These are phyloP conservation scores for Populus pruinosa DNA, from an alignment of 345 rosid species.

Conservation along the genomic window DNA sequence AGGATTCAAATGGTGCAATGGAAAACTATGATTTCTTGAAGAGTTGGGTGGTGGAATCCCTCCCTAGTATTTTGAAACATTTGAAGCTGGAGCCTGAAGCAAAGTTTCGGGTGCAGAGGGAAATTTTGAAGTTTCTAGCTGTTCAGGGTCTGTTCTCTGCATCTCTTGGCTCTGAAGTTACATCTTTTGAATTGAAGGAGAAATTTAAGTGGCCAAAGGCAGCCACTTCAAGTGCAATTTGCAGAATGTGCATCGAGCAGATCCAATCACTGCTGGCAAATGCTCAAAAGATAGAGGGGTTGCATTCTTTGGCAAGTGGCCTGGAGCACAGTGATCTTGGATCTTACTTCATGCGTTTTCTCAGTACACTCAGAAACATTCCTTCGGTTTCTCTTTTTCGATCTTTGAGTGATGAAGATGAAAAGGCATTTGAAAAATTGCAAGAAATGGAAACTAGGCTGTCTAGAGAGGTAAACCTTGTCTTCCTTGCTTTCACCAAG, in stretches of 20 bases:
- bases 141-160: slow-evolving; percentile 93
- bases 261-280: slow-evolving; percentile 72
- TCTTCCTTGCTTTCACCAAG: not conserved
- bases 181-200: slow-evolving; percentile 94
- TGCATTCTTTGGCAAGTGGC: slow-evolving; percentile 36
- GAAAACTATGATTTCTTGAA: slow-evolving; percentile 71
- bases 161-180: slow-evolving; percentile 91
- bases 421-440: slow-evolving; percentile 59
- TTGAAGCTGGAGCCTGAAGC: slow-evolving; percentile 70
- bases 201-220: slow-evolving; percentile 93
- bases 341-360: slow-evolving; percentile 74
- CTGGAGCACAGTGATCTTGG: slow-evolving; percentile 69
- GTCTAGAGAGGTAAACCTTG: slow-evolving; percentile 55
- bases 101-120: slow-evolving; percentile 66
- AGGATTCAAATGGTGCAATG: slow-evolving; percentile 48
- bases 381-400: slow-evolving; percentile 93
- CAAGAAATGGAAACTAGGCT: slow-evolving; percentile 71
- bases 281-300: slow-evolving; percentile 65
- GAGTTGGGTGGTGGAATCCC: slow-evolving; percentile 87
- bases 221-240: slow-evolving; percentile 65
- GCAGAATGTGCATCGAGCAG: slow-evolving; percentile 88
- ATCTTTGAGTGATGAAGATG: slow-evolving; percentile 70
- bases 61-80: slow-evolving; percentile 65
- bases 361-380: slow-evolving; percentile 77
- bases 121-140: slow-evolving; percentile 83